Percentiles rank a stretch among this genome's conserved stretches.
phyloP scores from a whole-genome alignment of 2,329 filamentous ascomycete genomes.

The Stagonosporopsis chrysanthemi region DNA sequence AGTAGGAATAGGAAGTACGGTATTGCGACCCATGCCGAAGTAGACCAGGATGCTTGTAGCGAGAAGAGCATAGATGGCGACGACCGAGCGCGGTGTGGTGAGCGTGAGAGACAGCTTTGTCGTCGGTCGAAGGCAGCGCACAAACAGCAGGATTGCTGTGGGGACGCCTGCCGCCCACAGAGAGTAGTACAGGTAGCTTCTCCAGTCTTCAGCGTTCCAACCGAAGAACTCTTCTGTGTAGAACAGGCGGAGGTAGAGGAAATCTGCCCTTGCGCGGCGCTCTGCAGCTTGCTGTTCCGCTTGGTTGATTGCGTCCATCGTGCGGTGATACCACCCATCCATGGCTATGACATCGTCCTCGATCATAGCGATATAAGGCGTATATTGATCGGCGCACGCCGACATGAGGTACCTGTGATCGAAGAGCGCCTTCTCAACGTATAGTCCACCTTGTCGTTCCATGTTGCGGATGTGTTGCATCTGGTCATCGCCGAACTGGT shows the following conservation, averaged over 20 bases:
- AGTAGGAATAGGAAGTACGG: constrained; percentile 45
- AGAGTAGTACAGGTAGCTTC: constrained; percentile 48
- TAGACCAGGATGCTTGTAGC: constrained; percentile 40
- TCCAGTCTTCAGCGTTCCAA: constrained; percentile 56
- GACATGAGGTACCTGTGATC: constrained; percentile 56
- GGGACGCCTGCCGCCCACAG: constrained; percentile 30
- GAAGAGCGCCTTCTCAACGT: constrained; percentile 53
- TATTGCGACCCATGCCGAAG: constrained; percentile 53
- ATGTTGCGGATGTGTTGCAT: constrained; percentile 47
- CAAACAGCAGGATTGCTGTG: constrained; percentile 34
- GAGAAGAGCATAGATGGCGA: constrained; percentile 28
- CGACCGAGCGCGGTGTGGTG: constrained; percentile 30
- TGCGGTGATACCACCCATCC: constrained; percentile 58
- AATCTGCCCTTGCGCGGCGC: constrained; percentile 34
- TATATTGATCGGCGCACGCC: constrained; percentile 48
- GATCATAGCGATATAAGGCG: constrained; percentile 54
- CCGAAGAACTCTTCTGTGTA: constrained; percentile 56
- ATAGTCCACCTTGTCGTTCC: constrained; percentile 38
- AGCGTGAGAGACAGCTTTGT: constrained; percentile 30
- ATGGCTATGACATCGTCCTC: constrained; percentile 58
- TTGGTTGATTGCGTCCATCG: constrained; percentile 45
- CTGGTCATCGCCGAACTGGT: constrained; percentile 46
- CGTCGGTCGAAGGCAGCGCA: constrained; percentile 33
- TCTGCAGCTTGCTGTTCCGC: constrained; percentile 42
- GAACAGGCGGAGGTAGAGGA: constrained; percentile 57